phyloP scores from a whole-genome alignment of 73 alveolate genomes.

The Urostyla sp. region DNA sequence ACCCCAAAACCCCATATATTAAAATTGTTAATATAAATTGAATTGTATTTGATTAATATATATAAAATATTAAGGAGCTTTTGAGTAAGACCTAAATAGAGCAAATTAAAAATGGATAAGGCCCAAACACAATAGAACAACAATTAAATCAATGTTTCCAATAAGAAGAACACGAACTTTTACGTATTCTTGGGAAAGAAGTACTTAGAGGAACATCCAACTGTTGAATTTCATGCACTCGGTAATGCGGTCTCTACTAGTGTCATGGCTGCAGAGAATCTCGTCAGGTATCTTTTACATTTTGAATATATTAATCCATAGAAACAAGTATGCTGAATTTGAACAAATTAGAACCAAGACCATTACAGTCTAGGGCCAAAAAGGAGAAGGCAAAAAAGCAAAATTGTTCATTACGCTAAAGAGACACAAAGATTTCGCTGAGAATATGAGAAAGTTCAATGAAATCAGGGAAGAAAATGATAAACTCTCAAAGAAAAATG shows the following conservation, averaged over 20 bases:
- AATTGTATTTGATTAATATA: no score
- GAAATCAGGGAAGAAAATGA: constrained; percentile 63
- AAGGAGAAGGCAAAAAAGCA: constrained; percentile 66
- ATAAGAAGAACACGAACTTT: constrained; percentile 70
- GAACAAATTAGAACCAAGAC: constrained; percentile 50
- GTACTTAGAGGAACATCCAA: constrained; percentile 66
- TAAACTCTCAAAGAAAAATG: constrained; percentile 43
- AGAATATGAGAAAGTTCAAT: constrained; percentile 62
- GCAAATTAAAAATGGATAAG: no score
- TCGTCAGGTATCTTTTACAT: constrained; percentile 50
- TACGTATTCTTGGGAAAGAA: constrained; percentile 76
- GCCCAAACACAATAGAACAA: neutral
- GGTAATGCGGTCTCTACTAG: constrained; percentile 69
- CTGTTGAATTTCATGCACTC: constrained; percentile 68
- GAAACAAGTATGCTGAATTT: constrained; percentile 69
- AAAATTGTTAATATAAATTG: no score
- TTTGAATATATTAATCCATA: neutral
- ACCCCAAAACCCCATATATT: no score
- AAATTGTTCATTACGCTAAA: constrained; percentile 70
- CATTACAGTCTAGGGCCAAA: constrained; percentile 55
- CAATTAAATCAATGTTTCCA: constrained; percentile 73
- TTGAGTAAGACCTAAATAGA: no score
- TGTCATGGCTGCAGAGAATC: constrained; percentile 74
- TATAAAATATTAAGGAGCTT: no score
- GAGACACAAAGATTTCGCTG: constrained; percentile 51